These are phyloP conservation scores for Cudoniella acicularis DNA, from an alignment of 495 filamentous ascomycete species.

Conservation along the genomic window DNA sequence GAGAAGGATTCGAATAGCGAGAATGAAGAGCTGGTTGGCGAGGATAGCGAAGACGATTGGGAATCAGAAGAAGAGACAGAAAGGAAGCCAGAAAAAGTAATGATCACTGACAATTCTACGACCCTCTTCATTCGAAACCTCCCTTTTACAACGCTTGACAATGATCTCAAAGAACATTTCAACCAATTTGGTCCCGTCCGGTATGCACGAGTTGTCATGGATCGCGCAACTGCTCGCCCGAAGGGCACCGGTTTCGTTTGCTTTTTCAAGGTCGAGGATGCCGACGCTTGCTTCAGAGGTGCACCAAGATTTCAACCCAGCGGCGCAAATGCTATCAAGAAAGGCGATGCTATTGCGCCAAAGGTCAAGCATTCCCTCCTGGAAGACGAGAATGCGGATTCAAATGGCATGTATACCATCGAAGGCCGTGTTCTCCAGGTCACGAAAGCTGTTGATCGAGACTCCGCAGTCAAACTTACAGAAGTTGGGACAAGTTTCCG, in stretches of 20 bases:
- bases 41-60: slow-evolving; percentile 39
- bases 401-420: slow-evolving; percentile 77
- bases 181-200: slow-evolving; percentile 74
- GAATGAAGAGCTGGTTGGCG: slow-evolving; percentile 30
- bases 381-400: slow-evolving; percentile 74
- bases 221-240: slow-evolving; percentile 76
- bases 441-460: slow-evolving; percentile 75
- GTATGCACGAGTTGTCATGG: slow-evolving; percentile 86
- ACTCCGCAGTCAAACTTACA: slow-evolving; percentile 70
- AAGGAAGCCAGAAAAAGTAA: slow-evolving; percentile 29
- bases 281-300: slow-evolving; percentile 62
- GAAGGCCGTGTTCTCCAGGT: slow-evolving; percentile 85
- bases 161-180: slow-evolving; percentile 78
- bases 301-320: slow-evolving; percentile 53
- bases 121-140: slow-evolving; percentile 95
- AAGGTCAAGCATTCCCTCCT: slow-evolving; percentile 71
- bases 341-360: slow-evolving; percentile 25
- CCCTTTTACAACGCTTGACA: slow-evolving; percentile 80
- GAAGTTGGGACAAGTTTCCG: slow-evolving; percentile 61
- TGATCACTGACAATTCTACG: slow-evolving; percentile 53
- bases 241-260: slow-evolving; percentile 93
- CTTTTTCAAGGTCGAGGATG: slow-evolving; percentile 76
- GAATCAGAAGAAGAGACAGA: slow-evolving; percentile 35
- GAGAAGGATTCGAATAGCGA: slow-evolving; percentile 27
- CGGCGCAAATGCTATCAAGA: slow-evolving; percentile 36